phyloP scores from a whole-genome alignment of 805 yeast species.

The Metschnikowia bowlesiae region DNA sequence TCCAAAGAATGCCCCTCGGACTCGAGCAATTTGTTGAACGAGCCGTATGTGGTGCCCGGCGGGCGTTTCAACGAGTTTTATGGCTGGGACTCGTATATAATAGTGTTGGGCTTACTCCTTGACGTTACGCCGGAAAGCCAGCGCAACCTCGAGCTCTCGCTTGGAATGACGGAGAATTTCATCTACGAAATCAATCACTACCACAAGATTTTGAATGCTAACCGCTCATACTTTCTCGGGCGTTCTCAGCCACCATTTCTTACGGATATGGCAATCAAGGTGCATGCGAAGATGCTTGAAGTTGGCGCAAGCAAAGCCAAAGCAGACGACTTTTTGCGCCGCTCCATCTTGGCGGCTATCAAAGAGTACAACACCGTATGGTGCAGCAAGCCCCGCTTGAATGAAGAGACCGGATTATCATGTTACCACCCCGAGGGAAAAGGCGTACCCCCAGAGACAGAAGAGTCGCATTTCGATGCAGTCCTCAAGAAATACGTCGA shows the following conservation, averaged over 20 bases:
- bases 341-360: constrained; percentile 74
- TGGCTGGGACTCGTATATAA: constrained; percentile 98
- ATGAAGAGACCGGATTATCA: constrained; percentile 70
- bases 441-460: constrained; percentile 98
- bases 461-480: constrained; percentile 76
- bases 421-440: constrained; percentile 85
- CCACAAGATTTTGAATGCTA: constrained; percentile 91
- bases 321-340: constrained; percentile 48
- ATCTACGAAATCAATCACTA: constrained; percentile 85
- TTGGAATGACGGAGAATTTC: constrained; percentile 89
- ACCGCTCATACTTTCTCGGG: constrained; percentile 83
- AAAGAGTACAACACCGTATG: constrained; percentile 82
- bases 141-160: constrained; percentile 62
- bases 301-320: constrained; percentile 30
- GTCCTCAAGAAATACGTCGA: constrained; percentile 64
- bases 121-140: constrained; percentile 37
- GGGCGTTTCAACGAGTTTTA: constrained; percentile 95
- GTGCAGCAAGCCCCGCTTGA: constrained; percentile 71
- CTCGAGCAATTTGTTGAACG: constrained; percentile 51
- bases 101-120: constrained; percentile 71
- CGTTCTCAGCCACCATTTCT: constrained; percentile 96
- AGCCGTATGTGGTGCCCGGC: constrained; percentile 94
- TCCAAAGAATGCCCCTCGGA: constrained; percentile 56
- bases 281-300: constrained; percentile 55
- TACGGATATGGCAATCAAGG: constrained; percentile 82